A percentile compares a stretch with the other conserved stretches of the same genome.
Conservation (phyloP, 306 rosid genomes). For the Hippophae tibetana region DNA sequence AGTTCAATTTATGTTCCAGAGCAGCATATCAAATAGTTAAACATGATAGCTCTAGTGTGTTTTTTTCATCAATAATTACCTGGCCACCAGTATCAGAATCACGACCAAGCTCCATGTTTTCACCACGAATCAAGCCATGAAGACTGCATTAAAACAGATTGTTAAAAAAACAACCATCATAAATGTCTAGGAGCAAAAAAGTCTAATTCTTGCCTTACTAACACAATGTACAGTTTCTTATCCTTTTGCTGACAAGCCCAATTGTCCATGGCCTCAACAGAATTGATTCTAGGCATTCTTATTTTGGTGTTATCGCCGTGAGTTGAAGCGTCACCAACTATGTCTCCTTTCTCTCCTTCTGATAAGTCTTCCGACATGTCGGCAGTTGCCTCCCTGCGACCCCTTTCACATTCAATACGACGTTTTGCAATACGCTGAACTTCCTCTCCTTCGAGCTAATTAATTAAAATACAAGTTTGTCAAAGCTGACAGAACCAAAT, state of each 20-base stretch:
- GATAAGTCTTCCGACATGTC: conserved; percentile 62
- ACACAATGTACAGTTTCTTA: conserved; percentile 41
- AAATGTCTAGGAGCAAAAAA: conserved; percentile 11
- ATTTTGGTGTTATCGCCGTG: conserved; percentile 28
- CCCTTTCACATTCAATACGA: conserved; percentile 43
- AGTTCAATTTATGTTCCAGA: neutral
- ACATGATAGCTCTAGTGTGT: too few species aligned
- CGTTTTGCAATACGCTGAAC: conserved; percentile 31
- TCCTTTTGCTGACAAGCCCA: conserved; percentile 44
- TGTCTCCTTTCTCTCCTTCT: conserved; percentile 52
- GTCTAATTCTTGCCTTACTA: conserved; percentile 35
- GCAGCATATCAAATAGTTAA: too few species aligned
- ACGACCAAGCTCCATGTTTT: conserved; percentile 60
- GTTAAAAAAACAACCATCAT: conserved; percentile 19
- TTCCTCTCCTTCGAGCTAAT: conserved; percentile 51
- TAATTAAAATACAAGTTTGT: neutral
- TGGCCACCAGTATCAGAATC: conserved; percentile 65
- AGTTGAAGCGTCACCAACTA: conserved; percentile 23
- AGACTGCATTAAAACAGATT: conserved; percentile 33
- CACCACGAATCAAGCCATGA: conserved; percentile 55
- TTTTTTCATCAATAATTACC: conserved; percentile 20
- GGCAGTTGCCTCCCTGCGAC: conserved; percentile 45
- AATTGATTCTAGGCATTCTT: conserved; percentile 30
- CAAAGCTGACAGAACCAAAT: neutral
- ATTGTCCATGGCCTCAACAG: conserved; percentile 41